Base-by-base conservation (phyloP, 805 yeast species). In the Candida andamanensis region DNA sequence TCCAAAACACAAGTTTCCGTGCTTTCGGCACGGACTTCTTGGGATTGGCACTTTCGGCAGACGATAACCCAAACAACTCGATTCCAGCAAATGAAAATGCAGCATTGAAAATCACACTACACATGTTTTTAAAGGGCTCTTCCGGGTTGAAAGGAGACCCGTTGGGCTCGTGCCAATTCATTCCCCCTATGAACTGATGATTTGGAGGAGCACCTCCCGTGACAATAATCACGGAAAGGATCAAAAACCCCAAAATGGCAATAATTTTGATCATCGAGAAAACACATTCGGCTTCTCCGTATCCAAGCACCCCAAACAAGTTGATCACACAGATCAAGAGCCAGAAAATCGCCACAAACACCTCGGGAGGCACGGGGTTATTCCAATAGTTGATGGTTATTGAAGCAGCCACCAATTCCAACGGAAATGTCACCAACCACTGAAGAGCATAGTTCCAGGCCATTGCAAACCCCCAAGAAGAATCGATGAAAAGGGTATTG, bases 11-110 rank as follows among this genome's bases (percentile, higher is more conserved):
- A 45, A 77, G 82, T 49, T 76, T 77, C 24, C 77, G 74, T 24
- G 84, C 82, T 39, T 67, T 60, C 30, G 83, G 83, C 33, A 79
- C 69, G 6, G 80, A 60, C 50, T 67, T 74, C 57, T 76, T 72
- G 30, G 77, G 76, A 54, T 77, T 76, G 24, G 62, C 64, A 35
- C 80, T 75, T 58, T 79, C 85, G 30, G 81, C 80, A 32, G 81
- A 79, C 29, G 80, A 78, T 37, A 79, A 63, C 40, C 80, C 84
- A 49, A 70, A 68, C 39, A 78, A 59, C 54, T 79, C 85, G 18
- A 79, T 74, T 49, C 85, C 84, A 38, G 79, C 78, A 42, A 76
- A 76, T 0, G 83, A 72, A 60, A 78, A 68, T 43, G 80, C 78
- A 22, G 80, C 74, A 21, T 76, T 76, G 40, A 78, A 70, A 17